Evolutionary conservation across 1,284 basidiomycete genomes (phyloP).

Genomic region (Kwoniella shivajii): DNA sequence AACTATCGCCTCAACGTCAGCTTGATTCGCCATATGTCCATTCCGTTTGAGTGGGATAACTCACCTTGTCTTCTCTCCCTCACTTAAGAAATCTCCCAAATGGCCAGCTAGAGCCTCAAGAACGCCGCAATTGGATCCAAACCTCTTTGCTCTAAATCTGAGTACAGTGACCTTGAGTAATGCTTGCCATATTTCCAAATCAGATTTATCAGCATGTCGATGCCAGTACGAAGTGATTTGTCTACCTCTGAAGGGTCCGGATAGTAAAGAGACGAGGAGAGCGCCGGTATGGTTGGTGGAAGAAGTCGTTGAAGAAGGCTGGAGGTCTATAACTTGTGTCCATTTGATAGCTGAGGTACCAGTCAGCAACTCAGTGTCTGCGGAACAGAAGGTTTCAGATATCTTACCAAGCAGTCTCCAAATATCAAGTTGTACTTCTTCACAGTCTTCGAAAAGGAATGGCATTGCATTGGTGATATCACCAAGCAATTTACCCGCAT

Average conservation of each 20-base stretch:
- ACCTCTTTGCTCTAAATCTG: slow-evolving; percentile 42
- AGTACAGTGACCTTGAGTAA: slow-evolving; percentile 38
- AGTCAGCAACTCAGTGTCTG: not conserved
- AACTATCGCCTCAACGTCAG: slow-evolving; percentile 19
- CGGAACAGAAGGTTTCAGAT: not conserved
- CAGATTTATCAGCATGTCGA: slow-evolving; percentile 19
- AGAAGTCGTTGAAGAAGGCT: slow-evolving; percentile 24
- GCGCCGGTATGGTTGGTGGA: slow-evolving; percentile 44
- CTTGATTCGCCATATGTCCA: not conserved
- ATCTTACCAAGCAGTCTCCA: slow-evolving; percentile 42
- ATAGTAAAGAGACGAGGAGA: slow-evolving; percentile 44
- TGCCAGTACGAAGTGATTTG: slow-evolving; percentile 41
- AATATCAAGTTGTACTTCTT: slow-evolving; percentile 39
- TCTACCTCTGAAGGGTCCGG: slow-evolving; percentile 41
- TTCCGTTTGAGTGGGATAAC: slow-evolving; percentile 1
- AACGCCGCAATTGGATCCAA: slow-evolving; percentile 45
- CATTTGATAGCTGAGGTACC: slow-evolving; percentile 31
- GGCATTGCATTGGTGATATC: slow-evolving; percentile 46
- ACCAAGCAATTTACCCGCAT: slow-evolving; percentile 37
- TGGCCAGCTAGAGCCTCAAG: slow-evolving; percentile 46
- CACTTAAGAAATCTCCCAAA: slow-evolving; percentile 35
- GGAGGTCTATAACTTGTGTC: slow-evolving; percentile 33
- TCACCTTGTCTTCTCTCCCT: slow-evolving; percentile 27
- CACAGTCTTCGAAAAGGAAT: slow-evolving; percentile 38
- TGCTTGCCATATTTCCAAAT: slow-evolving; percentile 37